Conservation (phyloP, 768 basidiomycete species). For the Termitomyces sp. region DNA sequence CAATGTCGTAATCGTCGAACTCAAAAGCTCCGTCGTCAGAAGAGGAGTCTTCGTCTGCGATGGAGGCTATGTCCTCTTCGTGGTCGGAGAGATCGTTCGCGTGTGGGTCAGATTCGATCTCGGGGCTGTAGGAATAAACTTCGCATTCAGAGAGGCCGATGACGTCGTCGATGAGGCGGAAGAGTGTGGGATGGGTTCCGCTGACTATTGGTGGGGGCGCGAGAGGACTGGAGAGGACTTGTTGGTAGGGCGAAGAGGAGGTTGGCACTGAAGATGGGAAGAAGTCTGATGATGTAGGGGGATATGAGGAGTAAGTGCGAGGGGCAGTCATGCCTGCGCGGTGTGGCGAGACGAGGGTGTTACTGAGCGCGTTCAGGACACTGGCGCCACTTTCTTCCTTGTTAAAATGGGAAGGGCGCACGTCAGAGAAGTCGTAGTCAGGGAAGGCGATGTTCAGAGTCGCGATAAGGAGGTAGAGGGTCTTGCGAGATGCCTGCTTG, state of each 20-base stretch:
- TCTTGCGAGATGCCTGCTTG: slow-evolving; percentile 82
- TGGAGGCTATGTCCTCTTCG: slow-evolving; percentile 68
- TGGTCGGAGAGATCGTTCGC: slow-evolving; percentile 78
- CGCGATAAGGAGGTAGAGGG: slow-evolving; percentile 92
- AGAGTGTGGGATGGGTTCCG: slow-evolving; percentile 86
- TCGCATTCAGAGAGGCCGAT: slow-evolving; percentile 91
- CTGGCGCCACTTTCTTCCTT: slow-evolving; percentile 76
- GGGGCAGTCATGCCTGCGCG: slow-evolving; percentile 64
- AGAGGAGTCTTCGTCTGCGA: slow-evolving; percentile 66
- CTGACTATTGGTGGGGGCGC: slow-evolving; percentile 71
- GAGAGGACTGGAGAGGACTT: slow-evolving; percentile 56
- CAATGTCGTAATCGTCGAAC: slow-evolving; percentile 79
- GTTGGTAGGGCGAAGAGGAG: slow-evolving; percentile 64
- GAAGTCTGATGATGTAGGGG: slow-evolving; percentile 65
- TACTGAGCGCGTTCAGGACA: slow-evolving; percentile 83
- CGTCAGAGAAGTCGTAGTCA: slow-evolving; percentile 94
- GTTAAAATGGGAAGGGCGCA: slow-evolving; percentile 86
- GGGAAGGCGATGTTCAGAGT: slow-evolving; percentile 97
- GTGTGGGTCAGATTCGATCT: slow-evolving; percentile 93
- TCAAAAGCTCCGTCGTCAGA: slow-evolving; percentile 72
- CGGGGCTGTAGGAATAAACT: slow-evolving; percentile 91
- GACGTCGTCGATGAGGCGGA: slow-evolving; percentile 84
- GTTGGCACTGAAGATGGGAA: slow-evolving; percentile 75
- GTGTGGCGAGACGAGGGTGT: slow-evolving; percentile 73
- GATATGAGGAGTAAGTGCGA: slow-evolving; percentile 84